Conservation (phyloP, 345 rosid species). For the Pistacia vera region DNA sequence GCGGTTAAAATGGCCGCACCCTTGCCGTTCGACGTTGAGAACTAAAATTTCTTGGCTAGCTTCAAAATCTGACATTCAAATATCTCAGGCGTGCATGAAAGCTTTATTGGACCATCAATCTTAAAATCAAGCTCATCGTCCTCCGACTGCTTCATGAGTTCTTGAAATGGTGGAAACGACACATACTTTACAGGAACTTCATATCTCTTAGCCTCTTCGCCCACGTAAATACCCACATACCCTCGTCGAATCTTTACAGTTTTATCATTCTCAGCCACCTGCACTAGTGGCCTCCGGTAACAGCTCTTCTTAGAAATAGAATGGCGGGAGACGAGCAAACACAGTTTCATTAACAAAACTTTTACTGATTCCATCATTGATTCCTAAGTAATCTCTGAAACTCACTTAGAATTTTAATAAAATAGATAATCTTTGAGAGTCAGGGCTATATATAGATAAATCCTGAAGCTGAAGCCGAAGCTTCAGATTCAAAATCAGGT, state of each 20-base stretch:
- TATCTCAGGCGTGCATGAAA: neutral
- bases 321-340: too few species aligned
- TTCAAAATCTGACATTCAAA: slow-evolving; percentile 1
- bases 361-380: too few species aligned
- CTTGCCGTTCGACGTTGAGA: neutral
- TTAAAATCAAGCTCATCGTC: neutral
- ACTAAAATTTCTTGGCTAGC: neutral
- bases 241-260: neutral
- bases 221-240: neutral
- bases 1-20: too few species aligned
- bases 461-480: too few species aligned
- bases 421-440: too few species aligned
- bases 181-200: neutral
- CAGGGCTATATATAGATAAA: too few species aligned
- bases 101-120: neutral
- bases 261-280: neutral
- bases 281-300: too few species aligned
- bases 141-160: neutral
- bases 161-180: neutral
- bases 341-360: too few species aligned
- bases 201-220: neutral
- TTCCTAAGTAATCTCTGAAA: too few species aligned
- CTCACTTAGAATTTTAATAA: too few species aligned
- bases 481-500: too few species aligned
- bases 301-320: too few species aligned